Base-by-base conservation (phyloP, 768 basidiomycete genomes). In the Tricholoma furcatifolium region DNA sequence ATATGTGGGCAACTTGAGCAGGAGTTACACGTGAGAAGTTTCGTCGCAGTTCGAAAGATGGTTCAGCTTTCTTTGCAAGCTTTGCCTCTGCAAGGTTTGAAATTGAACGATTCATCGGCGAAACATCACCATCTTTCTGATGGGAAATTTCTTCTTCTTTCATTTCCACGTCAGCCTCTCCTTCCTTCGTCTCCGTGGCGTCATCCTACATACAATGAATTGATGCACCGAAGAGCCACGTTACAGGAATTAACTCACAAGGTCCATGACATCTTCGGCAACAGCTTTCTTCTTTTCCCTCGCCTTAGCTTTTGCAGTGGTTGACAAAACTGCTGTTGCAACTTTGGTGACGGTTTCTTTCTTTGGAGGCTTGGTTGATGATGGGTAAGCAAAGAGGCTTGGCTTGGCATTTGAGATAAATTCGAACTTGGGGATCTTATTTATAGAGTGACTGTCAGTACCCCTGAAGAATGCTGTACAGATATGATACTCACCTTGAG, bases 271-370 rank as follows among this genome's bases (percentile, higher is more conserved):
- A 42, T 90, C 89, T 45, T 93, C 93, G 3, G 83, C 85, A 38
- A 83, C 89, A 40, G 89, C 91, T 70, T 97, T 93, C 62, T 84
- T 89, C 79, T 91, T 95, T 65, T 94, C 93, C 58, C 97, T 81
- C 1, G 94, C 94, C 67, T 92, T 93, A n/a, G 91, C 93, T 68
- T 93, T 96, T 0, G 94, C 96, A 1, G 97, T 99, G 0, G 97
- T 98, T 7, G 93, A 97, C 36, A 99, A 79, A 10, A 99, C 95
- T 32, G 95, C 97, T 12, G 94, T 87, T 24, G 91, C 93, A 48
- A 96, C 88, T 70, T 96, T 97, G 38, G 90, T 82, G 18, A 91
- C 87, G 0, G 90, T 79, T 73, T 98, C 95, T 71, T 94, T 96
- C 73, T 93, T 91, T 5, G 91, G 90, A 10, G 94, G 89, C 65